Conservation (phyloP, 768 basidiomycete species). For the Tricholomella constricta region DNA sequence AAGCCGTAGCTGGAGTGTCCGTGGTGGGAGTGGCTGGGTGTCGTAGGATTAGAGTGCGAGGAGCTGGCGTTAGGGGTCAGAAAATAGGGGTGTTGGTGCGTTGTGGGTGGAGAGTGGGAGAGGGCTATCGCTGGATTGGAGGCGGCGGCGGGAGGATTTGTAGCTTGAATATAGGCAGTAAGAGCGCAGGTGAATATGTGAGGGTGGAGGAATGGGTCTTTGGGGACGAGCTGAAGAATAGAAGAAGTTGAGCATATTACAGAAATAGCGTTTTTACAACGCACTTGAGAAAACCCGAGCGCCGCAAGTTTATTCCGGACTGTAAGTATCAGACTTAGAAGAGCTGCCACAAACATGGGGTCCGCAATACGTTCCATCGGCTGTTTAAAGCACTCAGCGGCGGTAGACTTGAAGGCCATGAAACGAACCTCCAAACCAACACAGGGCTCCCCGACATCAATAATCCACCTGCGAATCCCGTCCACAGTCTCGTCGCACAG, state of each 20-base stretch:
- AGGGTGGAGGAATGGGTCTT: slow-evolving; percentile 80
- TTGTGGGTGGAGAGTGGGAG: slow-evolving; percentile 6
- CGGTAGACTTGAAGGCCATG: neutral
- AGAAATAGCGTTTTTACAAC: slow-evolving; percentile 5
- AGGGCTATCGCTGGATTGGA: slow-evolving; percentile 20
- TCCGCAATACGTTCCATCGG: slow-evolving; percentile 75
- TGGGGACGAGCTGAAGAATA: slow-evolving; percentile 45
- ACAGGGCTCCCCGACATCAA: slow-evolving; percentile 62
- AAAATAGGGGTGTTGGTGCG: slow-evolving; percentile 6
- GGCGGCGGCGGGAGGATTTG: slow-evolving; percentile 21
- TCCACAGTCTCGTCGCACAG: slow-evolving; percentile 78
- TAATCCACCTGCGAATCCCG: slow-evolving; percentile 68
- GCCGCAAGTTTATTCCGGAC: slow-evolving; percentile 70
- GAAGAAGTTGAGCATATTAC: neutral
- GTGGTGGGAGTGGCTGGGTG: slow-evolving; percentile 19
- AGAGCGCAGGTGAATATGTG: slow-evolving; percentile 56
- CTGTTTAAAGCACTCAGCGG: slow-evolving; percentile 31
- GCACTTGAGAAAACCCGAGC: slow-evolving; percentile 47
- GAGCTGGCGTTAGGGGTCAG: slow-evolving; percentile 5
- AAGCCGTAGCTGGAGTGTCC: slow-evolving; percentile 11
- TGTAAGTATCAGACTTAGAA: slow-evolving; percentile 69
- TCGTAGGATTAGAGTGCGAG: slow-evolving; percentile 15
- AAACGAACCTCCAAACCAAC: slow-evolving; percentile 59
- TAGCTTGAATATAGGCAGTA: slow-evolving; percentile 33
- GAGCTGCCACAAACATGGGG: slow-evolving; percentile 67